A percentile compares a stretch with the other conserved stretches of the same genome.
Evolutionary conservation across 2,329 filamentous ascomycete species (phyloP).

Genomic region (Tolypocladium ophioglossoides): DNA sequence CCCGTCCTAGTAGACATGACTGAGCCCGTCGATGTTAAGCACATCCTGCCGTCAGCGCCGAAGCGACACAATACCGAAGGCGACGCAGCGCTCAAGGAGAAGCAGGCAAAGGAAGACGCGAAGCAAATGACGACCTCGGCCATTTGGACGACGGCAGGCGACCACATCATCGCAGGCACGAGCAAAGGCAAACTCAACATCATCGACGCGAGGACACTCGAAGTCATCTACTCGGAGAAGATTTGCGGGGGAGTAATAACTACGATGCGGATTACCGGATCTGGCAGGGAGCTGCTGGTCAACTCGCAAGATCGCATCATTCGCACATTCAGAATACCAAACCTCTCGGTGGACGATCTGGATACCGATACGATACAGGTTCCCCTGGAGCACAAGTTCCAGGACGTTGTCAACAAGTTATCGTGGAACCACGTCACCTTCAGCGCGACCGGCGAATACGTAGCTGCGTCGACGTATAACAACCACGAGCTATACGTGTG

Average conservation of each 20-base stretch:
- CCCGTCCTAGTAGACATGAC: conserved; percentile 79
- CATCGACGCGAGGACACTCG: conserved; percentile 69
- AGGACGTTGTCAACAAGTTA: conserved; percentile 89
- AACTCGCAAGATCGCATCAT: conserved; percentile 95
- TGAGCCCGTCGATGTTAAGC: conserved; percentile 58
- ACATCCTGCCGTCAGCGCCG: conserved; percentile 70
- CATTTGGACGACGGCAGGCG: conserved; percentile 74
- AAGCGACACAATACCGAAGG: conserved; percentile 60
- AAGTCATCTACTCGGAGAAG: conserved; percentile 82
- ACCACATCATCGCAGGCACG: conserved; percentile 85
- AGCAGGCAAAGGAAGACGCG: conserved; percentile 81
- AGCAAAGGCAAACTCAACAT: conserved; percentile 96
- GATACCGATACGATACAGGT: conserved; percentile 80
- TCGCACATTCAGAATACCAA: conserved; percentile 80
- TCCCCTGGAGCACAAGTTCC: conserved; percentile 93
- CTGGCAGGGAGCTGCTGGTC: conserved; percentile 78
- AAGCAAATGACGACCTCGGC: conserved; percentile 93
- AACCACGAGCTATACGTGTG: conserved; percentile 98
- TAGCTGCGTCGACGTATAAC: conserved; percentile 93
- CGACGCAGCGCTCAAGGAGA: conserved; percentile 64
- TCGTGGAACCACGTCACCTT: conserved; percentile 98
- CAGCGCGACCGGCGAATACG: conserved; percentile 87
- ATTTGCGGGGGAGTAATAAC: conserved; percentile 83
- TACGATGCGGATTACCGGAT: conserved; percentile 68
- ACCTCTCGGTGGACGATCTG: conserved; percentile 56